phyloP scores from a whole-genome alignment of 2,329 filamentous ascomycete species.

The Curvularia hawaiiensis region DNA sequence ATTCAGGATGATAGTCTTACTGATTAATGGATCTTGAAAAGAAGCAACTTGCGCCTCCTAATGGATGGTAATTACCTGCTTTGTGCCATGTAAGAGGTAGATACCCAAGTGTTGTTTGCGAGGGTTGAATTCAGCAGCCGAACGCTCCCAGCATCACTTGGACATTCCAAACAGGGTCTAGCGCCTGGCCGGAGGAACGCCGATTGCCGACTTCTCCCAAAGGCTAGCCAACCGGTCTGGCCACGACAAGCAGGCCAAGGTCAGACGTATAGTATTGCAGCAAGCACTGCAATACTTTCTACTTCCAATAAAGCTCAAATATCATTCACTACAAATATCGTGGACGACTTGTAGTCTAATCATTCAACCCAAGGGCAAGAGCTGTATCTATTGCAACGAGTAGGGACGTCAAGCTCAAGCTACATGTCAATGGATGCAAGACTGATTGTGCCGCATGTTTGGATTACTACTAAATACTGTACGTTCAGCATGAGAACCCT shows the following conservation, averaged over 20 bases:
- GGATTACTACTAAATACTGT: no score
- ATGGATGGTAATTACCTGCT: not conserved
- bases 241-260: not conserved
- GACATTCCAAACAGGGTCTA: constrained; percentile 14
- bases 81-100: constrained; percentile 9
- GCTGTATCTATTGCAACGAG: not conserved
- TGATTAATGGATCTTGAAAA: not conserved
- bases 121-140: constrained; percentile 18
- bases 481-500: no score
- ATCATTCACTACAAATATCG: not conserved
- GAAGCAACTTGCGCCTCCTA: not conserved
- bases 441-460: not conserved
- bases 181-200: constrained; percentile 1
- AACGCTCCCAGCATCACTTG: constrained; percentile 19
- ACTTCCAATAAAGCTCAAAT: not conserved
- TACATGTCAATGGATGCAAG: not conserved
- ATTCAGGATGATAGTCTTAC: not conserved
- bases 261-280: not conserved
- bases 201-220: constrained; percentile 8
- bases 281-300: not conserved
- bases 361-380: not conserved
- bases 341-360: not conserved
- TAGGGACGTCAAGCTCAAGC: not conserved
- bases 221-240: not conserved
- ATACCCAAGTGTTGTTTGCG: constrained; percentile 14